Percentiles rank a stretch among this genome's conserved stretches.
phyloP scores from a whole-genome alignment of 208 protist genomes.

The Wallacemonas rigidus region DNA sequence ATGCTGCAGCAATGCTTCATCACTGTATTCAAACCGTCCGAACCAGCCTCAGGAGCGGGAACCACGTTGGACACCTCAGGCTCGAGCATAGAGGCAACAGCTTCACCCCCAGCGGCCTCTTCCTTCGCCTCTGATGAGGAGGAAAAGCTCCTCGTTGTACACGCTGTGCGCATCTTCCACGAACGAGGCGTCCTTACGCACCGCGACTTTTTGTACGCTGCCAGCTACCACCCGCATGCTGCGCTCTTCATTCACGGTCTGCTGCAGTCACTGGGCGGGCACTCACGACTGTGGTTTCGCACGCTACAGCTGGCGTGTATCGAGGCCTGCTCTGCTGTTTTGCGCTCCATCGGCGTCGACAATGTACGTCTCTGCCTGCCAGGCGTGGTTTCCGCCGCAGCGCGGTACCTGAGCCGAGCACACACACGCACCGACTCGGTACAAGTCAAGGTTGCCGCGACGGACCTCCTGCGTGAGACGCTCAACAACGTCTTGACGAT shows the following conservation, averaged over 20 bases:
- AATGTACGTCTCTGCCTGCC: constrained; percentile 75
- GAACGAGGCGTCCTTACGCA: constrained; percentile 30
- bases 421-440: constrained; percentile 71
- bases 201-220: constrained; percentile 40
- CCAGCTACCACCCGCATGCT: constrained; percentile 65
- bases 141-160: constrained; percentile 55
- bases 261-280: constrained; percentile 65
- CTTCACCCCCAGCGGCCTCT: constrained; percentile 7
- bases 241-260: constrained; percentile 87
- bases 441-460: constrained; percentile 48
- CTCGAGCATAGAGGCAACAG: neutral
- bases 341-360: constrained; percentile 48
- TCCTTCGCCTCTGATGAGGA: constrained; percentile 74
- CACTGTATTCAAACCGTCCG: constrained; percentile 43
- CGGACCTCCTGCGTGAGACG: constrained; percentile 47
- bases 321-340: constrained; percentile 55
- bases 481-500: constrained; percentile 29
- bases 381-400: constrained; percentile 71
- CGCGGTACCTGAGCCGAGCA: constrained; percentile 67
- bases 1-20: constrained; percentile 77
- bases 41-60: constrained; percentile 15
- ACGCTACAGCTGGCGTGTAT: constrained; percentile 69
- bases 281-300: constrained; percentile 80
- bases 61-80: neutral
- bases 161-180: constrained; percentile 63